Evolutionary conservation across 164 flowering plant species (phyloP).

Genomic region (Echeveria elegans): DNA sequence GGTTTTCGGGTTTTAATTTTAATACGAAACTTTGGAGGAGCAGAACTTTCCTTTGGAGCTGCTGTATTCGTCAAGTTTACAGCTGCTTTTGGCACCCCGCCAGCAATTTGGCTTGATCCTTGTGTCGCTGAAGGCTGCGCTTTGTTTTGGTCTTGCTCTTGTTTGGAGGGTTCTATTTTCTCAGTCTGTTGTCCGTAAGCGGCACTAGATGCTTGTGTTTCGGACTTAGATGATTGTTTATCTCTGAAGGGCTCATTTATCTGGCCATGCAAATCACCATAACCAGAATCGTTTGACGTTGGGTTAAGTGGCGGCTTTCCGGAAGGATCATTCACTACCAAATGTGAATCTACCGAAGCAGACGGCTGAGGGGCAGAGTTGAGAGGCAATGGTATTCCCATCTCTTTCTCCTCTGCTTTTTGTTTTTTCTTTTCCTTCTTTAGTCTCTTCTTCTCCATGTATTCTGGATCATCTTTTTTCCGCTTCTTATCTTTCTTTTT

Average conservation of each 20-base stretch:
- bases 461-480: constrained; percentile 55
- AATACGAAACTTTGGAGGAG: constrained; percentile 36
- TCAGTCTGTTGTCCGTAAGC: background rate
- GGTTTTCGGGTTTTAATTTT: constrained; percentile 33
- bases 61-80: background rate
- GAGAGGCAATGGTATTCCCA: constrained; percentile 40
- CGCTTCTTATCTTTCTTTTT: constrained; percentile 49
- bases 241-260: background rate
- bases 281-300: background rate
- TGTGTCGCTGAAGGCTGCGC: background rate
- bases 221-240: background rate
- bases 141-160: background rate
- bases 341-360: constrained; percentile 14
- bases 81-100: background rate
- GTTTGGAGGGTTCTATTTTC: background rate
- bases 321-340: constrained; percentile 17
- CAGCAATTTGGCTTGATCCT: background rate
- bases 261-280: background rate
- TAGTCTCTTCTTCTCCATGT: constrained; percentile 55
- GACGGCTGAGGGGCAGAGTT: constrained; percentile 19
- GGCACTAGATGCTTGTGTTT: background rate
- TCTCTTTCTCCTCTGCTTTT: constrained; percentile 52
- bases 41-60: constrained; percentile 13
- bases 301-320: background rate
- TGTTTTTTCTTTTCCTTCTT: constrained; percentile 68